Percentiles rank a stretch among this genome's conserved stretches.
Evolutionary conservation across 1,284 basidiomycete species (phyloP).

Genomic region (Malassezia dermatis): DNA sequence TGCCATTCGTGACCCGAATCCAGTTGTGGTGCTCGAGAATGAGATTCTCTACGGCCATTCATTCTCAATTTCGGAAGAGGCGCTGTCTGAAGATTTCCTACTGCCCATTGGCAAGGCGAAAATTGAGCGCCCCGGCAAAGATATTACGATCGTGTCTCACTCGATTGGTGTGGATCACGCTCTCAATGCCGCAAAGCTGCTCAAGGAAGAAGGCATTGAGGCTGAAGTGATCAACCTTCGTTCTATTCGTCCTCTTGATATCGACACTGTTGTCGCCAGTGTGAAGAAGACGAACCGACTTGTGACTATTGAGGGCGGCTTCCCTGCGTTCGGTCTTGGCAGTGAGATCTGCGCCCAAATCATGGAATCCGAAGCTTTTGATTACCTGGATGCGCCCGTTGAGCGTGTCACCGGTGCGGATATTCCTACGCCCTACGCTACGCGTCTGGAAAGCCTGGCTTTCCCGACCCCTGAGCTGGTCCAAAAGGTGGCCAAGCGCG

Average conservation of each 20-base stretch:
- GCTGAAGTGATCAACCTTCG: conserved; percentile 97
- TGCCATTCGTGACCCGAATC: conserved; percentile 96
- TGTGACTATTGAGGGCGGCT: conserved; percentile 91
- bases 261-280: conserved; percentile 85
- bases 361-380: conserved; percentile 66
- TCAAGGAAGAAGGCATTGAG: conserved; percentile 83
- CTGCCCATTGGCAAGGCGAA: conserved; percentile 97
- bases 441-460: conserved; percentile 54
- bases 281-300: conserved; percentile 98
- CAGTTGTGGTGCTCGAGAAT: conserved; percentile 96
- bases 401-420: conserved; percentile 92
- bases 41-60: conserved; percentile 95
- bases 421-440: conserved; percentile 35
- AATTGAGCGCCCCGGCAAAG: conserved; percentile 81
- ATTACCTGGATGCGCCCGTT: conserved; percentile 69
- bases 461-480: conserved; percentile 43
- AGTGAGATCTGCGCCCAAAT: conserved; percentile 79
- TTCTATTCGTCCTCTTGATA: conserved; percentile 87
- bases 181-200: conserved; percentile 64
- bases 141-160: conserved; percentile 91
- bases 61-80: conserved; percentile 90
- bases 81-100: conserved; percentile 81
- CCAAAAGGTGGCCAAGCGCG: conserved; percentile 37
- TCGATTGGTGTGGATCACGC: conserved; percentile 40
- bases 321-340: conserved; percentile 95